Base-by-base conservation (phyloP, 1,139 yeast species). In the Yamadazyma dushanensis region DNA sequence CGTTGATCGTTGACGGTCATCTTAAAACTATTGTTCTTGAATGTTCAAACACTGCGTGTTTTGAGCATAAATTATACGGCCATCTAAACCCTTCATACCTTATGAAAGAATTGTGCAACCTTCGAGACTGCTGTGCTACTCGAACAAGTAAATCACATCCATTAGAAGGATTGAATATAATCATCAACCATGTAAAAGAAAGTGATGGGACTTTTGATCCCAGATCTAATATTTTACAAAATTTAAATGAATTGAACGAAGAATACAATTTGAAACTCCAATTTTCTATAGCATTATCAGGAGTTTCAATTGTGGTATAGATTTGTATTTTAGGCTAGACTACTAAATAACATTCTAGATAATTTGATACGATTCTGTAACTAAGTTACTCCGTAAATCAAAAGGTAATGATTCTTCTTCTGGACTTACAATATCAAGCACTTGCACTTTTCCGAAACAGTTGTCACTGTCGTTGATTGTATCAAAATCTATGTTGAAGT, bases 151-250 rank as follows among this genome's bases (percentile, higher is more conserved):
- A 32, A 6, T 50, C 29, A 39, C 46, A 46, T 14, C 74, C 78
- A 0, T 56, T 82, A 13, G 39, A 56, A 10, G 78, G 70, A 1
- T 53, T 88, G 11, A 68, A 78, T 26, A 61, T 87, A 3, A 60
- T 86, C 1, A 69, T 88, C 2, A 80, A 82, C 4, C 97, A 88
- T 52, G 78, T 88, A 21, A 88, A 88, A 54, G 89, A 83, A 49
- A 59, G 66, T 2, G 27, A 46, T 45, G 36, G 52, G 34, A 13
- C 36, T 30, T 29, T 25, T 13, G 87, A 83, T 51, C 90, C 92
- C 4, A 61, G 88, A 36, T 56, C 59, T 35, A 45, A 56, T n/a
- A 70, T 83, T 3, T 47, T 80, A 16, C 36, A 57, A 2, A 73
- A 78, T 39, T 54, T 84, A 26, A 66, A 71, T 28, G 56, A 56